Conservation (phyloP, 2,329 filamentous ascomycete genomes). For the Curvularia verruculosa region DNA sequence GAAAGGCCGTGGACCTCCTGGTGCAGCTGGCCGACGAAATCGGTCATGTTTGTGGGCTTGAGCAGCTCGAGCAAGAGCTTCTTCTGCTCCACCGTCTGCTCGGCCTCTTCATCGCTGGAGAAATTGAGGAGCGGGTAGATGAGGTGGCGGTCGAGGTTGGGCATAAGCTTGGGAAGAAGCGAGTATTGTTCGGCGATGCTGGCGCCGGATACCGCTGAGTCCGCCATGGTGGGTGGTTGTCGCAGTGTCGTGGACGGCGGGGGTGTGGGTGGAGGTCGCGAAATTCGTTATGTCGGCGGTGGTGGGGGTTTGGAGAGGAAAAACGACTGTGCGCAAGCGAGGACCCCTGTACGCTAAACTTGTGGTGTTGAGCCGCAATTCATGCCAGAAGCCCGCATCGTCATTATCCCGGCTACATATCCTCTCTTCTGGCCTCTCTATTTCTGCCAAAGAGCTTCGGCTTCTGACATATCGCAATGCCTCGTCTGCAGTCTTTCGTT, state of each 20-base stretch:
- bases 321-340: slow-evolving; percentile 48
- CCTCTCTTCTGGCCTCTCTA: neutral
- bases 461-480: slow-evolving; percentile 32
- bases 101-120: slow-evolving; percentile 79
- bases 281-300: slow-evolving; percentile 20
- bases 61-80: slow-evolving; percentile 91
- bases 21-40: slow-evolving; percentile 92
- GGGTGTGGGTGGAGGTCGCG: slow-evolving; percentile 17
- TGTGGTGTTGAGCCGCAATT: slow-evolving; percentile 41
- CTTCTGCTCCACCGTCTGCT: slow-evolving; percentile 74
- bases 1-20: slow-evolving; percentile 83
- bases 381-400: slow-evolving; percentile 16
- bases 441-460: neutral
- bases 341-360: slow-evolving; percentile 44
- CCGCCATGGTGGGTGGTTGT: slow-evolving; percentile 49
- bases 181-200: slow-evolving; percentile 73
- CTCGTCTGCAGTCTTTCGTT: slow-evolving; percentile 44
- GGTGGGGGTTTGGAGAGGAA: slow-evolving; percentile 22
- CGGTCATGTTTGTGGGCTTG: slow-evolving; percentile 98
- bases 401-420: neutral
- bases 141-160: slow-evolving; percentile 91
- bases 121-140: slow-evolving; percentile 97
- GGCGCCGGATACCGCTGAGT: slow-evolving; percentile 58
- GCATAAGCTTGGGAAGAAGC: slow-evolving; percentile 86
- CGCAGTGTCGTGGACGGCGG: slow-evolving; percentile 11